A percentile compares a stretch with the other conserved stretches of the same genome.
Evolutionary conservation across 331 rosid genomes (phyloP).

Genomic region (Cydonia oblonga): DNA sequence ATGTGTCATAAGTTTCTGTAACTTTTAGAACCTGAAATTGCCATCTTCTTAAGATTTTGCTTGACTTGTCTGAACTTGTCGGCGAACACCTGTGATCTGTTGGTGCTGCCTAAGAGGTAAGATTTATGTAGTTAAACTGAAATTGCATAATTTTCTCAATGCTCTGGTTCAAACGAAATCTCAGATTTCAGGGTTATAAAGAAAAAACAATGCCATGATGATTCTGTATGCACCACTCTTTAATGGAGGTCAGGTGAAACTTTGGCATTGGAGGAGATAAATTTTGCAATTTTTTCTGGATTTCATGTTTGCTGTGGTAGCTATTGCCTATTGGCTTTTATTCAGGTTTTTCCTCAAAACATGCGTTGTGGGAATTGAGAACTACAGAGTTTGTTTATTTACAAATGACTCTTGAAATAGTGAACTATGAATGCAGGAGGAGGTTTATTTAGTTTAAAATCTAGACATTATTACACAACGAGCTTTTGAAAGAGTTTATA

Average conservation of each 20-base stretch:
- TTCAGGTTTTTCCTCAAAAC: neutral
- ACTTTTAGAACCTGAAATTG: neutral
- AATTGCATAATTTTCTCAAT: neutral
- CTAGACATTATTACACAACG: neutral
- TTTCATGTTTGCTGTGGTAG: neutral
- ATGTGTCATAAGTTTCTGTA: neutral
- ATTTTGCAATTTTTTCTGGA: neutral
- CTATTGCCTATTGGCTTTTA: neutral
- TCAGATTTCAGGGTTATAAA: neutral
- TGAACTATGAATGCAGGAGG: neutral
- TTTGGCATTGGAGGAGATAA: neutral
- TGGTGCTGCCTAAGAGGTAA: too few species aligned
- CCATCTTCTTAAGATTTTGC: neutral
- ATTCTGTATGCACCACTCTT: neutral
- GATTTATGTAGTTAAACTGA: neutral
- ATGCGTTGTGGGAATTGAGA: neutral
- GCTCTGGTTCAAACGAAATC: neutral
- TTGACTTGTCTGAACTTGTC: neutral
- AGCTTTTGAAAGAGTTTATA: neutral
- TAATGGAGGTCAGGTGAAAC: neutral
- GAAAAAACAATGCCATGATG: neutral
- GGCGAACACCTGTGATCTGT: neutral
- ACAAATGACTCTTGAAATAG: neutral
- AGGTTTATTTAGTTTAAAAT: neutral
- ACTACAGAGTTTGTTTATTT: neutral